Evolutionary conservation across 2,329 filamentous ascomycete species (phyloP).

Genomic region (Colletotrichum camelliae): DNA sequence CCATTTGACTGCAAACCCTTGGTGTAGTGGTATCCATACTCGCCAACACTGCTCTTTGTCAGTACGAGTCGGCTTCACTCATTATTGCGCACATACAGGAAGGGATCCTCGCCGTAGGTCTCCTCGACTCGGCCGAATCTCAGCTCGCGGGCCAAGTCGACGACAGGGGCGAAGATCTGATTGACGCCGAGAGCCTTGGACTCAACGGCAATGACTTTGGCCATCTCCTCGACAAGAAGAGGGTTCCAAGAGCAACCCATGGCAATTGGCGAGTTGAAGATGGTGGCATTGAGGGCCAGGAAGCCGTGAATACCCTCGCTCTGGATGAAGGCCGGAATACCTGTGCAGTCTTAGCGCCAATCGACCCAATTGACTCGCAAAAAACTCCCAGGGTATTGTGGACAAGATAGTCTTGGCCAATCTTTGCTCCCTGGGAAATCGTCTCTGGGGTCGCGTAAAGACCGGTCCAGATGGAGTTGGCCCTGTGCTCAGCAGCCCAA

Average conservation of each 20-base stretch:
- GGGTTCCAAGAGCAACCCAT: slow-evolving; percentile 76
- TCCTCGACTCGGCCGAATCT: slow-evolving; percentile 78
- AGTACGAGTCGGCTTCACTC: background rate
- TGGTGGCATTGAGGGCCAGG: slow-evolving; percentile 74
- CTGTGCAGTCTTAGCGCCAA: slow-evolving; percentile 56
- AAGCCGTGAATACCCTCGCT: slow-evolving; percentile 79
- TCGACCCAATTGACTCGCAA: background rate
- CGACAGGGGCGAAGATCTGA: slow-evolving; percentile 74
- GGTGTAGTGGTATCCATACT: slow-evolving; percentile 65
- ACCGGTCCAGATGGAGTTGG: slow-evolving; percentile 76
- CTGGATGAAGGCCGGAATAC: slow-evolving; percentile 76
- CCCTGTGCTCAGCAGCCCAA: slow-evolving; percentile 69
- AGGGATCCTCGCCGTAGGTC: slow-evolving; percentile 73
- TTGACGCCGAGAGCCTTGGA: slow-evolving; percentile 72
- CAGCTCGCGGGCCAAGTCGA: slow-evolving; percentile 73
- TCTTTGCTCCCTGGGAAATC: slow-evolving; percentile 66
- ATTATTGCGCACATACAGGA: slow-evolving; percentile 45
- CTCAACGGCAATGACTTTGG: slow-evolving; percentile 67
- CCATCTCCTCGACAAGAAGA: slow-evolving; percentile 70
- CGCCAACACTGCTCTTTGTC: slow-evolving; percentile 52
- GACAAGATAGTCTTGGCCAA: slow-evolving; percentile 71
- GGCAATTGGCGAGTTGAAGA: slow-evolving; percentile 80
- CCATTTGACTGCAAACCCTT: slow-evolving; percentile 67
- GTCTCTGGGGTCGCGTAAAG: slow-evolving; percentile 68
- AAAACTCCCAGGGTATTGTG: slow-evolving; percentile 42